Conservation (phyloP, 1,139 yeast species). For the Debaryomyces nepalensis region DNA sequence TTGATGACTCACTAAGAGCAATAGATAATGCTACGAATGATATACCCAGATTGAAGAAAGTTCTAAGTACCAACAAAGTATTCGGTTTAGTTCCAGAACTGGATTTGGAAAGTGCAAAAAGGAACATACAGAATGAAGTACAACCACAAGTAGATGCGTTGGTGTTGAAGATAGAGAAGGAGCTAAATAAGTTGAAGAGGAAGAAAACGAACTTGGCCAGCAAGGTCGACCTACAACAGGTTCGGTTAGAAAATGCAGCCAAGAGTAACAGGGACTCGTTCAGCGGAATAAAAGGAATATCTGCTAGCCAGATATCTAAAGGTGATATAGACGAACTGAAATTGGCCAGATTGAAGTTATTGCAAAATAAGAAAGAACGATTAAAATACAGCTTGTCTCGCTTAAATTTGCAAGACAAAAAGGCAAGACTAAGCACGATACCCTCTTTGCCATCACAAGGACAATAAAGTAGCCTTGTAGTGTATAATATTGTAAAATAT, state of each 20-base stretch:
- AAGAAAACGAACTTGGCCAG: constrained; percentile 33
- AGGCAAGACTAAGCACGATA: constrained; percentile 24
- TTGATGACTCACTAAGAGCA: constrained; percentile 33
- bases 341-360: constrained; percentile 34
- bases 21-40: constrained; percentile 41
- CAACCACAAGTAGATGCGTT: constrained; percentile 42
- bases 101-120: constrained; percentile 45
- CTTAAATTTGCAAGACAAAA: constrained; percentile 26
- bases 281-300: constrained; percentile 16
- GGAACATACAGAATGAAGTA: constrained; percentile 32
- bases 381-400: constrained; percentile 39
- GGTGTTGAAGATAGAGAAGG: constrained; percentile 36
- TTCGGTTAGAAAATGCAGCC: constrained; percentile 34
- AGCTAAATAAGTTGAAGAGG: constrained; percentile 34
- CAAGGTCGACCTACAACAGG: constrained; percentile 39
- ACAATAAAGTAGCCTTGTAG: background rate
- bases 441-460: constrained; percentile 23
- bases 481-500: constrained; percentile 10
- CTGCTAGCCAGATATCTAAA: constrained; percentile 15
- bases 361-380: constrained; percentile 44
- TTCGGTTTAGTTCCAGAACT: constrained; percentile 49
- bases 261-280: constrained; percentile 17
- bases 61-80: constrained; percentile 40
- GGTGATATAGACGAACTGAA: constrained; percentile 29
- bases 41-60: constrained; percentile 37